A percentile compares a stretch with the other conserved stretches of the same genome.
phyloP scores from a whole-genome alignment of 1,284 basidiomycete genomes.

The Cutaneotrichosporon curvatum region DNA sequence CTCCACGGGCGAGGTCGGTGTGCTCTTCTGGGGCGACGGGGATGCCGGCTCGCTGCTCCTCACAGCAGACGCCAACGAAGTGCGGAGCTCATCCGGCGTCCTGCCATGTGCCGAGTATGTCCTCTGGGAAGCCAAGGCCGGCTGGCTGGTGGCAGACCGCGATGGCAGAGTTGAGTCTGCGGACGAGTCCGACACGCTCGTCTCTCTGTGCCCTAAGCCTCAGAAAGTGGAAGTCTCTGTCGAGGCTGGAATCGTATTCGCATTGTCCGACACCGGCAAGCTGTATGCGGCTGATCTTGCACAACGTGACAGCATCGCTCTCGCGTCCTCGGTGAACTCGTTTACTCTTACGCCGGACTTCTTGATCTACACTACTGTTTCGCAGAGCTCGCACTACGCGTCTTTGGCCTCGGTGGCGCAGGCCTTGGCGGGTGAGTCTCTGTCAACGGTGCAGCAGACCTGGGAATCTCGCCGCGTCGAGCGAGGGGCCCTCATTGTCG shows the following conservation, averaged over 20 bases:
- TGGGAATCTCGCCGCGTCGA: constrained; percentile 76
- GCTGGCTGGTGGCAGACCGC: constrained; percentile 26
- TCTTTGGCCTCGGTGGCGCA: constrained; percentile 49
- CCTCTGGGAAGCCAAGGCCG: constrained; percentile 23
- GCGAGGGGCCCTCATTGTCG: constrained; percentile 76
- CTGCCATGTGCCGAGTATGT: constrained; percentile 21
- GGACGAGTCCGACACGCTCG: constrained; percentile 6
- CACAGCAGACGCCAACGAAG: constrained; percentile 9
- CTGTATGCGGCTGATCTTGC: constrained; percentile 51
- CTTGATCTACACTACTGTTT: constrained; percentile 76
- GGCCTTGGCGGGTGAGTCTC: constrained; percentile 28
- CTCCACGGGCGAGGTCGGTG: constrained; percentile 25
- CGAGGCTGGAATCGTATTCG: constrained; percentile 53
- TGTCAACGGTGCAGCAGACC: constrained; percentile 27
- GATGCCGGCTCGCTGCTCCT: constrained; percentile 5
- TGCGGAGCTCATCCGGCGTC: not conserved
- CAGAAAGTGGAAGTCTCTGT: constrained; percentile 22
- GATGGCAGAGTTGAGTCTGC: constrained; percentile 20
- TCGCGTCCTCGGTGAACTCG: constrained; percentile 65
- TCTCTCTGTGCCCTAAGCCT: constrained; percentile 25
- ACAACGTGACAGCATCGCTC: constrained; percentile 38
- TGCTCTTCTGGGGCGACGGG: constrained; percentile 20
- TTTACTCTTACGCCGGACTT: constrained; percentile 73
- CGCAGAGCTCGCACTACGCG: constrained; percentile 74
- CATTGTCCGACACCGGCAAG: constrained; percentile 60